Conservation (phyloP, 2,329 filamentous ascomycete species). For the Colletotrichum noveboracense region DNA sequence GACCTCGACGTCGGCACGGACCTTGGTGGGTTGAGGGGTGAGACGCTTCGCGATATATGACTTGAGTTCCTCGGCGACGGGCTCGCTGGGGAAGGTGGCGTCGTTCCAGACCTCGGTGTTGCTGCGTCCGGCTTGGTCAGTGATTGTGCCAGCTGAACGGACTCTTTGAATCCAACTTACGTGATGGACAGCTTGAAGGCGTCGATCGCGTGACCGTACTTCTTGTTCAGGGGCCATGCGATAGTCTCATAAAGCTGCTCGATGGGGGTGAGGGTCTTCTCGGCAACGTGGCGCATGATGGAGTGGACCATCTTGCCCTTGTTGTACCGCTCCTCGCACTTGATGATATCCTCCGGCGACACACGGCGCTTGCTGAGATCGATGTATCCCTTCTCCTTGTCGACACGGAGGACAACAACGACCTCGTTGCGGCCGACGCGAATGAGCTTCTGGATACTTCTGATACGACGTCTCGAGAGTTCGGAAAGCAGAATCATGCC, state of each 20-base stretch:
- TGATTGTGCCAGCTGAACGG: not conserved
- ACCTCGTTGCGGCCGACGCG: constrained; percentile 98
- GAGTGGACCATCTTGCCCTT: constrained; percentile 99
- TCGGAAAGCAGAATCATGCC: constrained; percentile 99
- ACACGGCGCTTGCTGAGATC: constrained; percentile 98
- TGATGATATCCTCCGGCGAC: constrained; percentile 95
- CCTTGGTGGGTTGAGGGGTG: constrained; percentile 98
- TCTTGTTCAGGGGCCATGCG: constrained; percentile 96
- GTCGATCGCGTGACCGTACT: constrained; percentile 95
- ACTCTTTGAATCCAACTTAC: constrained; percentile 52
- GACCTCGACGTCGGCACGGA: constrained; percentile 96
- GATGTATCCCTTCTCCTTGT: constrained; percentile 99
- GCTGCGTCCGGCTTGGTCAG: constrained; percentile 44
- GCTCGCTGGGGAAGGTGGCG: constrained; percentile 84
- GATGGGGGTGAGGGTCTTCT: constrained; percentile 95
- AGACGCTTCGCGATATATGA: constrained; percentile 96
- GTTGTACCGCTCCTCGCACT: constrained; percentile 99
- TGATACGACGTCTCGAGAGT: constrained; percentile 95
- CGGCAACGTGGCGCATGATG: constrained; percentile 97
- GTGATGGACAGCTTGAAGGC: constrained; percentile 99
- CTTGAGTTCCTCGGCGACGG: constrained; percentile 87
- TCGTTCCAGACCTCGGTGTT: constrained; percentile 97
- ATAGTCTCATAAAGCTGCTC: constrained; percentile 94
- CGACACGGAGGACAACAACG: constrained; percentile 96
- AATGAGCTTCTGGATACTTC: constrained; percentile 98